A percentile compares a stretch with the other conserved stretches of the same genome.
Evolutionary conservation across 1,139 yeast genomes (phyloP).

Genomic region (Yamadazyma triangularis): DNA sequence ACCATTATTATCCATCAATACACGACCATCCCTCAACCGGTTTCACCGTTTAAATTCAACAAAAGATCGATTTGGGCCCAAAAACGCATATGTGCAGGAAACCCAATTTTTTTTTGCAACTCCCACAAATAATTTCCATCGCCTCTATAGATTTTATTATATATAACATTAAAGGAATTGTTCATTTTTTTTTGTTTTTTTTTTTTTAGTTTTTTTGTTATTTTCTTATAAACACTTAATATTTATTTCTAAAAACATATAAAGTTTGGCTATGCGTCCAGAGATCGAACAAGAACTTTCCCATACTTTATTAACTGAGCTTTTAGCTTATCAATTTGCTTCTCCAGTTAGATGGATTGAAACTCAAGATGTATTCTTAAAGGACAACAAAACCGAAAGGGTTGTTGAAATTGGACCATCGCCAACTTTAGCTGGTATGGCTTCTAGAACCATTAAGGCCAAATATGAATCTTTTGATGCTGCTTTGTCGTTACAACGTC

Average conservation of each 20-base stretch:
- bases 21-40: neutral
- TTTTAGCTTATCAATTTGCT: slow-evolving; percentile 96
- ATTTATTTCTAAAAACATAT: neutral
- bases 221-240: no score
- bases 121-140: no score
- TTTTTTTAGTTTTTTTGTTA: no score
- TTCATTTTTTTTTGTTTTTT: no score
- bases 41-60: neutral
- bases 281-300: slow-evolving; percentile 98
- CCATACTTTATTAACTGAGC: slow-evolving; percentile 88
- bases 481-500: slow-evolving; percentile 93
- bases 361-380: slow-evolving; percentile 95
- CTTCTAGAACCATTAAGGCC: slow-evolving; percentile 91
- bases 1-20: no score
- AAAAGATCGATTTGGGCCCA: neutral
- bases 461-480: slow-evolving; percentile 98
- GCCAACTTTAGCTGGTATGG: slow-evolving; percentile 98
- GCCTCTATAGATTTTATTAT: slow-evolving; percentile 1
- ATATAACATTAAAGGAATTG: neutral
- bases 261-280: slow-evolving; percentile 64
- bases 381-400: slow-evolving; percentile 92
- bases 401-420: slow-evolving; percentile 99
- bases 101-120: slow-evolving; percentile 2
- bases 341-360: slow-evolving; percentile 99
- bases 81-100: slow-evolving; percentile 2